Evolutionary conservation across 2,329 filamentous ascomycete genomes (phyloP), one percentile per base, ranked within the genome.

Genomic region (Arthrobotrys sphaeroides): DNA sequence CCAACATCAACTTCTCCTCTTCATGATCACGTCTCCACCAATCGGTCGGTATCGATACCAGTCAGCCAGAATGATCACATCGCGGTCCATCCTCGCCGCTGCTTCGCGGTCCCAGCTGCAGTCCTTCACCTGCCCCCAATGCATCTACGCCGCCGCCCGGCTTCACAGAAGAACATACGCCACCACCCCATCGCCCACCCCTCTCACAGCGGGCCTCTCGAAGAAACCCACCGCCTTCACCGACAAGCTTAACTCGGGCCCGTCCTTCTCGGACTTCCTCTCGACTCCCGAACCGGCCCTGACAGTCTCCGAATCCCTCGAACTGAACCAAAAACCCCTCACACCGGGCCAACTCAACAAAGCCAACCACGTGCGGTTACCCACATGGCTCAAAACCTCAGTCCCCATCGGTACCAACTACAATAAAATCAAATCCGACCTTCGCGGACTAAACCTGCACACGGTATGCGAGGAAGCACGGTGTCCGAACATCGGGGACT

Each of bases 401-500:
- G 95, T 99, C 68, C 95, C 95, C 0, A 89, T 89, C 10, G 90
- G 90, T 77, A 91, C 88, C 69, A 96, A 96, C 84, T 97, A 90
- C 86, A 96, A 96, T 84, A 92, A 92, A 81, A 96, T 99, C 83
- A 97, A 97, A 86, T 90, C 91, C 78, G 95, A 99, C 83, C 85
- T 99, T 78, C 88, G 95, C 36, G 95, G 95, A 0, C 84, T 99
- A 74, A 91, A 91, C 70, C 85, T 99, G 68, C 94, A 97, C 83
- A 99, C 45, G 3, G 95, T 99, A 13, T 99, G 95, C 83, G 95
- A 99, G 84, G 95, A 99, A 84, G 95, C 95, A 0, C 89, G 93
- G 78, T 99, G 95, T 83, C 95, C 95, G 76, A 99, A 99, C 83
- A 97, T 99, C 76, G 93, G 91, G 77, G 94, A 98, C 82, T 99